Evolutionary conservation across 345 rosid species (phyloP), one percentile per base, ranked within the genome.

Genomic region (Firmiana major): DNA sequence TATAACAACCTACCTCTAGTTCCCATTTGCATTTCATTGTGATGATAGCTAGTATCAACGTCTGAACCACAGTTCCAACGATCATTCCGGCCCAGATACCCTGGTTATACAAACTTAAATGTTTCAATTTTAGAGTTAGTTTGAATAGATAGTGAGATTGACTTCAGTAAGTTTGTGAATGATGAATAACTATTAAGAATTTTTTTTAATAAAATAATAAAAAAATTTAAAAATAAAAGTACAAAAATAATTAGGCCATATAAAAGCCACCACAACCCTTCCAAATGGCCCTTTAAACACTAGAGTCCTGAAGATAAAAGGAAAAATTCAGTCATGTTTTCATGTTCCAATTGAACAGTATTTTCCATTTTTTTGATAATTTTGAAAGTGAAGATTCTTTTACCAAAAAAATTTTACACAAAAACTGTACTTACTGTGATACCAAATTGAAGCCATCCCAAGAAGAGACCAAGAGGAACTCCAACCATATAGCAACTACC

Each of bases 71-170:
- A 36, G 87, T 87, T 81, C 89, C 92, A 55, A 75, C 24, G 0
- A 89, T 59, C 92, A 85, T 79, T 74, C 92, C 92, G 51, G 64
- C 81, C 90, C 88, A 89, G 54, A 87, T 72, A 62, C 90, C 92
- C 88, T 85, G 86, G 21, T 71, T 26, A 38, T 0, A 53, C 22
- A 26, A 51, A 46, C 21, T 31, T 26, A 68, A 10, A 72, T 10
- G 54, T 22, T 40, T 16, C 19, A 78, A 15, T 49, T 26, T 31
- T n/a, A n/a, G n/a, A n/a, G n/a, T n/a, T n/a, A n/a, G n/a, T n/a
- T n/a, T n/a, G n/a, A n/a, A n/a, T n/a, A n/a, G n/a, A n/a, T n/a
- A n/a, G n/a, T n/a, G n/a, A n/a, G n/a, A n/a, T n/a, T n/a, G n/a
- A n/a, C n/a, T n/a, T n/a, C n/a, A n/a, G n/a, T n/a, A n/a, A n/a